Evolutionary conservation across 1,284 basidiomycete genomes (phyloP), one percentile per base, ranked within the genome.

Genomic region (Psilocybe mexicana): DNA sequence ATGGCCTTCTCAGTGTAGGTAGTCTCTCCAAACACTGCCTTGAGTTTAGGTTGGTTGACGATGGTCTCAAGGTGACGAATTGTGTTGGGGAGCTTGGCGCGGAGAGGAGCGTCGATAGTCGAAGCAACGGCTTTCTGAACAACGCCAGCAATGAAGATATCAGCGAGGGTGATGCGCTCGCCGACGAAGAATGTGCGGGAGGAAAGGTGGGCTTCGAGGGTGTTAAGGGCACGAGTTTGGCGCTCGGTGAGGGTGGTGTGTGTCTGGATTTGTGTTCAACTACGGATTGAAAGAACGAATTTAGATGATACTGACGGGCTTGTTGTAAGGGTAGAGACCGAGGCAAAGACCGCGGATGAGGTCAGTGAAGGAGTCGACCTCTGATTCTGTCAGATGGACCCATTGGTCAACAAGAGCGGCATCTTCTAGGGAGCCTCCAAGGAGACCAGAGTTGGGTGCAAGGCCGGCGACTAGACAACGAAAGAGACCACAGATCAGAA

Each of bases 91-190:
- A 86, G 74, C 70, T 88, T 83, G 47, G 79, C 77, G 60, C 93
- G 88, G 50, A 79, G 67, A 46, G 81, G 65, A 8, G 87, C 84
- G 67, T 93, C 94, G 64, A 93, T 65, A 63, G 83, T 82, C 65
- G 79, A 55, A 6, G 61, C 52, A 62, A 82, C 77, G 5, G 79
- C 77, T 63, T 77, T 78, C 64, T 78, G 78, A 63, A 93, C 71
- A 67, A 81, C 65, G 43, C 80, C 73, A 44, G 89, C 93, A 64
- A 94, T 65, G 66, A 78, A 75, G 74, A 98, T 76, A 71, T 99
- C 96, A 64, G 95, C 96, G 54, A 96, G 82, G 60, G 95, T 94
- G 81, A 98, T 88, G 68, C 96, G 93, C 74, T 98, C 93, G 68
- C 89, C 90, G 57, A 95, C 94, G 68, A 98, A 84, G 86, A 89